phyloP scores from a whole-genome alignment of 2,329 filamentous ascomycete genomes.

The Capronia americana region DNA sequence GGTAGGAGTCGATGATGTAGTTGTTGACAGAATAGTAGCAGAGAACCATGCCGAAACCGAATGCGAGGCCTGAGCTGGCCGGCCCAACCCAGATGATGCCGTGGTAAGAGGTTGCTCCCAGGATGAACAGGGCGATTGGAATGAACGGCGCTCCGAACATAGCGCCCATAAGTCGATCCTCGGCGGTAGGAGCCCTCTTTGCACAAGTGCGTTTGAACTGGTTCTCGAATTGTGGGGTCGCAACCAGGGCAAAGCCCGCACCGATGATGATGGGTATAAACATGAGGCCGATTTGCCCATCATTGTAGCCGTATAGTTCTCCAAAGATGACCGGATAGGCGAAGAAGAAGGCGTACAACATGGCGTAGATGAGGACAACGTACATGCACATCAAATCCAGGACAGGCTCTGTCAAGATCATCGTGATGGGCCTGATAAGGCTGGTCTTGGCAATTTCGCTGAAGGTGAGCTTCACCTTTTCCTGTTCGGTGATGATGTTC shows the following conservation, averaged over 20 bases:
- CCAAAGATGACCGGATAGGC: constrained; percentile 71
- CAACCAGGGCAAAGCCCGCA: constrained; percentile 67
- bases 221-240: constrained; percentile 69
- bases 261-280: constrained; percentile 83
- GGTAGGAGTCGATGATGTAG: constrained; percentile 44
- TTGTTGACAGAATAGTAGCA: constrained; percentile 53
- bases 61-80: constrained; percentile 49
- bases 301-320: constrained; percentile 76
- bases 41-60: constrained; percentile 56
- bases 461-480: constrained; percentile 51
- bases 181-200: constrained; percentile 43
- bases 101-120: constrained; percentile 47
- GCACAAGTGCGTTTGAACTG: constrained; percentile 56
- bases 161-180: constrained; percentile 48
- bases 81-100: constrained; percentile 49
- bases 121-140: constrained; percentile 53
- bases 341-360: constrained; percentile 60
- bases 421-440: constrained; percentile 51
- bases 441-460: constrained; percentile 51
- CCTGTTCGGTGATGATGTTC: constrained; percentile 45
- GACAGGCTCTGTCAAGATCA: constrained; percentile 72
- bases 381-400: constrained; percentile 83
- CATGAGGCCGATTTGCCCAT: constrained; percentile 79
- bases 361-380: constrained; percentile 77
- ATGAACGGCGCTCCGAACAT: constrained; percentile 50